Conservation (phyloP, 352 stramenopile species). For the Elongisporangium anandrum region DNA sequence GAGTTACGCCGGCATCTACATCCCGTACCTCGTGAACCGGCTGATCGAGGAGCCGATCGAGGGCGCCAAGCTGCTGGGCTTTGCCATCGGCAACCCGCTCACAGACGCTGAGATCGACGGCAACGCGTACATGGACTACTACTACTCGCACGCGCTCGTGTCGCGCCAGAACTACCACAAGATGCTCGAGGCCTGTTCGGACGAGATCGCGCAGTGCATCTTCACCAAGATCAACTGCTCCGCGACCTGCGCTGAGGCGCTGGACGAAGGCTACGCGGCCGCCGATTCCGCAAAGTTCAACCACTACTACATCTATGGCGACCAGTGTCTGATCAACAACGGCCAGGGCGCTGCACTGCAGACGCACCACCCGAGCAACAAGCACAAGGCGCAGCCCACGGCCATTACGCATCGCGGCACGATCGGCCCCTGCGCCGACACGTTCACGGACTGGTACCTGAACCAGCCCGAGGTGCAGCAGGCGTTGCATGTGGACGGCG, state of each 20-base stretch:
- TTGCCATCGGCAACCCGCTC: conserved; percentile 73
- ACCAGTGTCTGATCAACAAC: conserved; percentile 58
- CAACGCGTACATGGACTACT: conserved; percentile 71
- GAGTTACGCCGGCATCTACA: conserved; percentile 87
- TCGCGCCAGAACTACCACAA: conserved; percentile 53
- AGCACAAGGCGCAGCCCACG: conserved; percentile 18
- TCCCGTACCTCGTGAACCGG: conserved; percentile 70
- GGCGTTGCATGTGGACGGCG: conserved; percentile 48
- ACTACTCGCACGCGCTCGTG: conserved; percentile 76
- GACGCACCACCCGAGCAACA: conserved; percentile 15
- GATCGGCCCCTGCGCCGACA: conserved; percentile 47
- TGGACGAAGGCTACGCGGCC: conserved; percentile 32
- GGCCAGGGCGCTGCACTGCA: conserved; percentile 28
- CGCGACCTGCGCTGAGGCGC: conserved; percentile 32
- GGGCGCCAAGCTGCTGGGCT: conserved; percentile 49
- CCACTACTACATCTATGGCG: conserved; percentile 70
- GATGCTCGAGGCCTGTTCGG: conserved; percentile 41
- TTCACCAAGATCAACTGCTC: conserved; percentile 51
- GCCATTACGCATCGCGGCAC: conserved; percentile 39
- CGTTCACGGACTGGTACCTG: conserved; percentile 48
- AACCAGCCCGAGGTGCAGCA: conserved; percentile 46
- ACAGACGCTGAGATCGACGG: conserved; percentile 66
- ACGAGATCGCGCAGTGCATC: conserved; percentile 56
- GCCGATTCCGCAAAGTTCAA: conserved; percentile 47
- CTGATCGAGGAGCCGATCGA: conserved; percentile 48